Percentiles rank a stretch among this genome's conserved stretches.
Conservation (phyloP, 2,329 filamentous ascomycete genomes). For the Neurospora sp. region DNA sequence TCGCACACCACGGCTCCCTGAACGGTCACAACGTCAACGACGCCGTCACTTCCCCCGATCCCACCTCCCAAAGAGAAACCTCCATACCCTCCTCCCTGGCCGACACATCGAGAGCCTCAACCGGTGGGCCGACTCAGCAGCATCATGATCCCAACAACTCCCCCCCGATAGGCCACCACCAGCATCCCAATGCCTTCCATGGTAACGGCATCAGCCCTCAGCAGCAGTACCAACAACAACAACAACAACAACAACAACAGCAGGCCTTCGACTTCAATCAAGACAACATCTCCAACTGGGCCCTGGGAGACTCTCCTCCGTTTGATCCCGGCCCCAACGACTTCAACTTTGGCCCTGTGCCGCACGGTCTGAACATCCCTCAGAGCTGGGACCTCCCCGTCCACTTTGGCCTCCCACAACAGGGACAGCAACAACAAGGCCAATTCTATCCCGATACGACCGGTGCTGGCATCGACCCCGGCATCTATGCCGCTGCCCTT, state of each 20-base stretch:
- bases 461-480: conserved; percentile 26
- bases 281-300: conserved; percentile 34
- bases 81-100: conserved; percentile 6
- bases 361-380: conserved; percentile 7
- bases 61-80: conserved; percentile 3
- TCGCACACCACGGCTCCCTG: conserved; percentile 8
- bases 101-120: conserved; percentile 4
- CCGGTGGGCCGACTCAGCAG: conserved; percentile 7
- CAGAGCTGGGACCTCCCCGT: conserved; percentile 22
- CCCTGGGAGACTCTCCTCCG: conserved; percentile 37
- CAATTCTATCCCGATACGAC: conserved; percentile 8
- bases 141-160: conserved; percentile 3
- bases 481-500: conserved; percentile 9
- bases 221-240: conserved; percentile 14
- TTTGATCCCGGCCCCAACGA: conserved; percentile 23
- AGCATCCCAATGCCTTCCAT: conserved; percentile 13
- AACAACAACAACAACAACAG: conserved; percentile 21
- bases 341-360: conserved; percentile 6
- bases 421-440: conserved; percentile 16
- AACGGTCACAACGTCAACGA: conserved; percentile 5
- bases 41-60: conserved; percentile 9
- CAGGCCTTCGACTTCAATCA: conserved; percentile 23
- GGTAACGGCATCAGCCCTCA: conserved; percentile 14
- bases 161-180: neutral
- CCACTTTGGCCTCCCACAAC: conserved; percentile 22